These are phyloP conservation scores for Apiospora rasikravindrae DNA, from an alignment of 2,329 filamentous ascomycete species.

Conservation along the genomic window DNA sequence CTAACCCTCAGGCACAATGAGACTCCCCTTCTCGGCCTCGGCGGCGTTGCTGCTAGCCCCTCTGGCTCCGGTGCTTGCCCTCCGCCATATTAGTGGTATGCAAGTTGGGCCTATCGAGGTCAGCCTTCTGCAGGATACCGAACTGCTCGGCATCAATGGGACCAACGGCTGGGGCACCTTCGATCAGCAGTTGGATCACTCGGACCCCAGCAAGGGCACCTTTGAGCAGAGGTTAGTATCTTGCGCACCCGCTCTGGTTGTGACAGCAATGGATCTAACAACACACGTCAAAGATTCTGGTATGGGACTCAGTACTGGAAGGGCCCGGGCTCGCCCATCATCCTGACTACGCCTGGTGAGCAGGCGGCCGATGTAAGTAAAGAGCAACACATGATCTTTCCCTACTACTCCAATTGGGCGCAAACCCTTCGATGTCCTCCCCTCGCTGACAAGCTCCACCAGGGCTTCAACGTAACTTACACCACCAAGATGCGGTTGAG, in stretches of 20 bases:
- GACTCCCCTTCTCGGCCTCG: slow-evolving; percentile 21
- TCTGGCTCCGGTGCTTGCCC: slow-evolving; percentile 23
- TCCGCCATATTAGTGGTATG: slow-evolving; percentile 26
- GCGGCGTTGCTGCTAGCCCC: slow-evolving; percentile 34
- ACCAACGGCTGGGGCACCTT: slow-evolving; percentile 40
- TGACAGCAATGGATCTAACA: background rate
- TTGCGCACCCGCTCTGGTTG: background rate
- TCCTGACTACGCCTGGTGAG: slow-evolving; percentile 49
- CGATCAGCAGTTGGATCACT: slow-evolving; percentile 48
- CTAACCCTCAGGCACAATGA: background rate
- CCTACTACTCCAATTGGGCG: background rate
- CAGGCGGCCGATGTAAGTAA: slow-evolving; percentile 33
- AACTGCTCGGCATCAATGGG: slow-evolving; percentile 25
- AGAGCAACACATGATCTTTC: background rate
- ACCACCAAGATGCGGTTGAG: slow-evolving; percentile 49
- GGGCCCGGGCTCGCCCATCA: slow-evolving; percentile 46
- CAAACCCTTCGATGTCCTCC: background rate
- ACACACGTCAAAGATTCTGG: slow-evolving; percentile 35
- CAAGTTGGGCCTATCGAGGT: slow-evolving; percentile 32
- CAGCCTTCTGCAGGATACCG: slow-evolving; percentile 29
- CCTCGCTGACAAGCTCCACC: slow-evolving; percentile 30
- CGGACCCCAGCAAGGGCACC: slow-evolving; percentile 45
- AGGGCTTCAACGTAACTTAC: slow-evolving; percentile 42
- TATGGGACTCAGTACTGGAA: slow-evolving; percentile 46
- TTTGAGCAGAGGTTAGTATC: slow-evolving; percentile 44